These are phyloP conservation scores for Aspergillus bridgeri DNA, from an alignment of 495 filamentous ascomycete species.

Conservation along the genomic window DNA sequence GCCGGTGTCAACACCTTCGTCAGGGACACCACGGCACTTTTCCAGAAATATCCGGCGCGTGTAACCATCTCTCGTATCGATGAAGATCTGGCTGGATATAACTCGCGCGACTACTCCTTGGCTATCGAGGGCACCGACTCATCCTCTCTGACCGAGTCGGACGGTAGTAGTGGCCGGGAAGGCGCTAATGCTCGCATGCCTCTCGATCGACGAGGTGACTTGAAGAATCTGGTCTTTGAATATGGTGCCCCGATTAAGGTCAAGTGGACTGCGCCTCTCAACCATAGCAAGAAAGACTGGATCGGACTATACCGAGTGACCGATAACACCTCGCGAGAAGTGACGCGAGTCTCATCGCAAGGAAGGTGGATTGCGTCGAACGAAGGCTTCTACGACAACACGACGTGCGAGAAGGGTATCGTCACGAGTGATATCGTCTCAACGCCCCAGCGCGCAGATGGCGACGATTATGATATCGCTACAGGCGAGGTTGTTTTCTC, in stretches of 20 bases:
- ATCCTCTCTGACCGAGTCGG: conserved; percentile 47
- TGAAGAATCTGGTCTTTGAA: conserved; percentile 74
- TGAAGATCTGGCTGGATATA: conserved; percentile 77
- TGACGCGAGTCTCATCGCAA: conserved; percentile 78
- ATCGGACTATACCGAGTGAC: conserved; percentile 91
- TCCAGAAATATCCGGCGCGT: conserved; percentile 85
- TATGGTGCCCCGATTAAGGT: conserved; percentile 91
- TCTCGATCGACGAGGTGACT: conserved; percentile 51
- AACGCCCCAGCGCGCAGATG: conserved; percentile 43
- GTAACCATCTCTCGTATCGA: conserved; percentile 80
- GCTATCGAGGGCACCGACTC: conserved; percentile 65
- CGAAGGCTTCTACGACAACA: conserved; percentile 71
- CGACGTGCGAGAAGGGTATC: conserved; percentile 74
- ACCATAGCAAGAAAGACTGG: conserved; percentile 94
- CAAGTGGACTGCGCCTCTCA: conserved; percentile 85
- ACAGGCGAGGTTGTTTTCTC: conserved; percentile 81
- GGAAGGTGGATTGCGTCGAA: conserved; percentile 87
- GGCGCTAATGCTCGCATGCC: conserved; percentile 48
- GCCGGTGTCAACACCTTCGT: conserved; percentile 83
- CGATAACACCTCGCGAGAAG: conserved; percentile 82
- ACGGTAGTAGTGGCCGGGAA: conserved; percentile 45
- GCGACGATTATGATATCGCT: conserved; percentile 34
- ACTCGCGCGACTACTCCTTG: conserved; percentile 78
- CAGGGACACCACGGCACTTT: conserved; percentile 80
- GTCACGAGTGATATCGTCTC: conserved; percentile 60